phyloP scores from a whole-genome alignment of 164 flowering plant genomes.

The Cinnamomum chago region DNA sequence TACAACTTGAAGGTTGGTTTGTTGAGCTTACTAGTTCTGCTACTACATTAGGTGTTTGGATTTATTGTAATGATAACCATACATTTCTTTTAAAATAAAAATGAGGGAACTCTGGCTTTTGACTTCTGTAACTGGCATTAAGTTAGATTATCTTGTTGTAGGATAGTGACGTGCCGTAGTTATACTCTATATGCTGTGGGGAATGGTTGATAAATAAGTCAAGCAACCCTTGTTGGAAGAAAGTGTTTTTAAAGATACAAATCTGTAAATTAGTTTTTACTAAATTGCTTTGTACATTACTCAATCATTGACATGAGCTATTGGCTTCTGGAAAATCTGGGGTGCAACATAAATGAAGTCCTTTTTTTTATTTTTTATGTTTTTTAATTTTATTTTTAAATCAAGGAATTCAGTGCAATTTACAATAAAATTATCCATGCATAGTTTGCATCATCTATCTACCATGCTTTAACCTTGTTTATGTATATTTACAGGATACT shows the following conservation, averaged over 20 bases:
- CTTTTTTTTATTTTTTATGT: too few species aligned
- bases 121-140: not conserved
- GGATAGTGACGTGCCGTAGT: not conserved
- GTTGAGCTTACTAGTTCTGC: not conserved
- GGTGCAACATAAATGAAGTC: not conserved
- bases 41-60: not conserved
- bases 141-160: not conserved
- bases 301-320: too few species aligned
- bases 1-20: conserved; percentile 71
- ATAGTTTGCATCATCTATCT: not conserved
- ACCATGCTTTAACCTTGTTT: conserved; percentile 3
- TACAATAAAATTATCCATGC: not conserved
- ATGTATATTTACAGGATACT: conserved; percentile 60
- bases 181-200: not conserved
- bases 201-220: not conserved
- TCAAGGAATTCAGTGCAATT: too few species aligned
- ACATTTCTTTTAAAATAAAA: not conserved
- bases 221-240: not conserved
- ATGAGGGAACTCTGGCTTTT: not conserved
- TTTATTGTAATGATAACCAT: not conserved
- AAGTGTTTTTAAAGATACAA: too few species aligned
- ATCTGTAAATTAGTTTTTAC: too few species aligned
- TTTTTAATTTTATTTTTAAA: not conserved
- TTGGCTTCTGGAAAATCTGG: too few species aligned
- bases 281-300: too few species aligned